Conservation (phyloP, 192 early-diverging fungal species). For the Rhizoclosmatium sp. region DNA sequence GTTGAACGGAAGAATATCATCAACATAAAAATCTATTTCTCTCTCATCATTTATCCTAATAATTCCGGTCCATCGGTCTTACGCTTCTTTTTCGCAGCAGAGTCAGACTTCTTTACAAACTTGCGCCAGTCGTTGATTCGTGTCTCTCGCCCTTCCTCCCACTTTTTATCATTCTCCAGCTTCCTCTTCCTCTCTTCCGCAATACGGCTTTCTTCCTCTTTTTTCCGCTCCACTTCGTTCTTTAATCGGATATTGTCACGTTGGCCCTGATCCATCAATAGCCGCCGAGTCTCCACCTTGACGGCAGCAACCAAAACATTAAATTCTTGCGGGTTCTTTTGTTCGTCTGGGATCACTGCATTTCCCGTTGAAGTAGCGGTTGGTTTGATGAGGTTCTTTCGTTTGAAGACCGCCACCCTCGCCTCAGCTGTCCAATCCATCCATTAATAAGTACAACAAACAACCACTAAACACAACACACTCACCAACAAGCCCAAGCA, state of each 20-base stretch:
- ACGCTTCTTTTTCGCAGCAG: constrained; percentile 56
- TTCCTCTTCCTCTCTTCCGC: constrained; percentile 52
- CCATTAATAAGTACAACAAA: neutral
- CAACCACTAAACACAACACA: neutral
- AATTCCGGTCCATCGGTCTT: constrained; percentile 29
- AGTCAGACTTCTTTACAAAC: constrained; percentile 54
- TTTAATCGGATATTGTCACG: constrained; percentile 51
- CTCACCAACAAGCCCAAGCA: constrained; percentile 43
- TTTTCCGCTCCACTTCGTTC: constrained; percentile 57
- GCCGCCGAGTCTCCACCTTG: constrained; percentile 46
- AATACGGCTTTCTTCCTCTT: constrained; percentile 46
- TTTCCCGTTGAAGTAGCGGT: neutral
- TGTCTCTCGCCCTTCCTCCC: constrained; percentile 60
- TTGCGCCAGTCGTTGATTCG: constrained; percentile 58
- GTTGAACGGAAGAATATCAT: too few relatives aligned
- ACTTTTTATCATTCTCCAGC: constrained; percentile 54
- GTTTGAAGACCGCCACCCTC: constrained; percentile 44
- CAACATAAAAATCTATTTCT: too few relatives aligned
- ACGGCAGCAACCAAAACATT: constrained; percentile 36
- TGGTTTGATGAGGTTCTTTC: constrained; percentile 19
- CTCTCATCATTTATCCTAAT: constrained; percentile 28
- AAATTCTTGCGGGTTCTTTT: constrained; percentile 22
- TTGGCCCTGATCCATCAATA: constrained; percentile 44
- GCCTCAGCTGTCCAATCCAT: constrained; percentile 42
- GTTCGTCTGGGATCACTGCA: neutral